phyloP scores from a whole-genome alignment of 1,139 yeast species.

The Protomyces lactucae-debilis region DNA sequence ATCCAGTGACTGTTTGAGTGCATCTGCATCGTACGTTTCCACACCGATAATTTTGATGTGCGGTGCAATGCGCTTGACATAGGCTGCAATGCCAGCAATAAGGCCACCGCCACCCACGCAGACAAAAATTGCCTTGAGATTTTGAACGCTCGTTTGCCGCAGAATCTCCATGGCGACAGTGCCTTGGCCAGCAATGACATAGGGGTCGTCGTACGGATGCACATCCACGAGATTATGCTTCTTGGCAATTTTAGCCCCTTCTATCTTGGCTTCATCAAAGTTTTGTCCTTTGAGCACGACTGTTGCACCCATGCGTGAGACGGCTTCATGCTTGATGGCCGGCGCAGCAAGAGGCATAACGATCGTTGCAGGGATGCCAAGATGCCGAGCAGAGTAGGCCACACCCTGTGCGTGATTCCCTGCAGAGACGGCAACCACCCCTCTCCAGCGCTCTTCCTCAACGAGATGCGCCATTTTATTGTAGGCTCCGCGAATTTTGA shows the following conservation, averaged over 20 bases:
- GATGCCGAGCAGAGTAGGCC: constrained; percentile 78
- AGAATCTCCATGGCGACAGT: constrained; percentile 90
- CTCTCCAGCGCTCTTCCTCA: constrained; percentile 62
- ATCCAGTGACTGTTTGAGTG: constrained; percentile 69
- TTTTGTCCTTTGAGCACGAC: constrained; percentile 91
- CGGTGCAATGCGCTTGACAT: constrained; percentile 93
- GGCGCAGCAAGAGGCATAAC: constrained; percentile 99
- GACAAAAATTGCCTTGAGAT: constrained; percentile 79
- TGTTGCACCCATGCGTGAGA: constrained; percentile 84
- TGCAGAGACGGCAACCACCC: constrained; percentile 96
- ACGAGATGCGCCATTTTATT: constrained; percentile 90
- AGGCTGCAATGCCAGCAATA: constrained; percentile 83
- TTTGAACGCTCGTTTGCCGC: constrained; percentile 74
- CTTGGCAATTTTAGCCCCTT: constrained; percentile 66
- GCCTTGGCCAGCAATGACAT: constrained; percentile 99
- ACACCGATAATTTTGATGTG: constrained; percentile 94
- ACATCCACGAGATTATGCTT: constrained; percentile 76
- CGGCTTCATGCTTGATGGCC: constrained; percentile 84
- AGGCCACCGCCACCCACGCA: constrained; percentile 98
- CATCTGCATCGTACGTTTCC: constrained; percentile 93
- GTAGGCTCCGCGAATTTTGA: constrained; percentile 95
- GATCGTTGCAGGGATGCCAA: constrained; percentile 87
- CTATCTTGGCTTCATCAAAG: constrained; percentile 86
- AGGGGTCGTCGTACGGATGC: constrained; percentile 97
- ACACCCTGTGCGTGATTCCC: constrained; percentile 99